Percentiles rank a stretch among this genome's conserved stretches.
phyloP scores from a whole-genome alignment of 495 filamentous ascomycete species.

The Lasiosphaeriaceae sp. region DNA sequence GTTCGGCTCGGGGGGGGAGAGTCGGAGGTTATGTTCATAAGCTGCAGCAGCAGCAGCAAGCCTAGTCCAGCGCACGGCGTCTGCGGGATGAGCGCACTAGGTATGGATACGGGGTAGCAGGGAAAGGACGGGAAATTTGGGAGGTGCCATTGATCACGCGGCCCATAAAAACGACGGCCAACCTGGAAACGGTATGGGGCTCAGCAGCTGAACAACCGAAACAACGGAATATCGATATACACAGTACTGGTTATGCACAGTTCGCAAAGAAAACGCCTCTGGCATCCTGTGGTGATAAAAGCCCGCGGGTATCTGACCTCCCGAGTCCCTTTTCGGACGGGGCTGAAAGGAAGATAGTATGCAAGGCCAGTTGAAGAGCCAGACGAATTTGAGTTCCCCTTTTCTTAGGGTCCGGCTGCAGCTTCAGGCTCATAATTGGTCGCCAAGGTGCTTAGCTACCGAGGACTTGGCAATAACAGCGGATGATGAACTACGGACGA shows the following conservation, averaged over 20 bases:
- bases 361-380: neutral
- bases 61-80: too few relatives aligned
- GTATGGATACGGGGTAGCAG: neutral
- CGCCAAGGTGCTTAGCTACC: neutral
- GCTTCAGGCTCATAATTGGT: neutral
- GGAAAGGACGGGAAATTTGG: neutral
- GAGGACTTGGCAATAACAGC: neutral
- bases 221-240: neutral
- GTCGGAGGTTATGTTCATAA: too few relatives aligned
- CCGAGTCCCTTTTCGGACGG: neutral
- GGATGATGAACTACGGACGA: neutral
- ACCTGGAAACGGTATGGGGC: slow-evolving; percentile 9
- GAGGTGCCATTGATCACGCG: slow-evolving; percentile 17
- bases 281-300: neutral
- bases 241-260: neutral
- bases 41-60: too few relatives aligned
- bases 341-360: neutral
- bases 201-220: slow-evolving; percentile 1
- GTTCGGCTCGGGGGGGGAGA: too few relatives aligned
- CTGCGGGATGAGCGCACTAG: neutral
- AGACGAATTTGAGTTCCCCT: neutral
- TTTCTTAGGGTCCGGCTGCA: neutral
- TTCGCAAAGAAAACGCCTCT: neutral
- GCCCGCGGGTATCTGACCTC: neutral
- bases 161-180: slow-evolving; percentile 18